Conservation (phyloP, 306 rosid species). For the Astragalus membranaceus region DNA sequence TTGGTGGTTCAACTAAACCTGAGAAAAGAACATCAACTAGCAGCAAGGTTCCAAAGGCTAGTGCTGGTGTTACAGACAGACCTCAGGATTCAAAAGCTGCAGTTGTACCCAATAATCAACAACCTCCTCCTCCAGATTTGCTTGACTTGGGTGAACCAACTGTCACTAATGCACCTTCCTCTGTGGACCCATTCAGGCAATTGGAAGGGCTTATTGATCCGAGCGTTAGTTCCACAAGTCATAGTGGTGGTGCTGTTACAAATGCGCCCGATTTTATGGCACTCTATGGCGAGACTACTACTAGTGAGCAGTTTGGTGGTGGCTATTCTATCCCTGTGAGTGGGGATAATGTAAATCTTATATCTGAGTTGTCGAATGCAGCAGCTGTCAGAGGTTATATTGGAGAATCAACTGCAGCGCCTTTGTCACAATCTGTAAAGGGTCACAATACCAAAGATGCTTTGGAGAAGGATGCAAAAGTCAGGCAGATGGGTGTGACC, state of each 20-base stretch:
- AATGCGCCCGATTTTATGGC: slow-evolving; percentile 47
- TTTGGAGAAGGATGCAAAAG: slow-evolving; percentile 72
- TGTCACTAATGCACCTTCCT: slow-evolving; percentile 27
- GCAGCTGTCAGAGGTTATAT: slow-evolving; percentile 7
- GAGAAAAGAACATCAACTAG: slow-evolving; percentile 51
- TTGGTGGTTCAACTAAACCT: slow-evolving; percentile 59
- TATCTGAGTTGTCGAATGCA: slow-evolving; percentile 35
- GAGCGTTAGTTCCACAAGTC: slow-evolving; percentile 28
- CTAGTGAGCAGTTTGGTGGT: slow-evolving; percentile 32
- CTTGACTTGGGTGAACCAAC: slow-evolving; percentile 64
- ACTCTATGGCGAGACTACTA: slow-evolving; percentile 36
- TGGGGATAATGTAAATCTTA: slow-evolving; percentile 35
- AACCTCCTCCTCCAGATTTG: slow-evolving; percentile 69
- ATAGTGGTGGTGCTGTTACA: slow-evolving; percentile 25
- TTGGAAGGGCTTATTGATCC: slow-evolving; percentile 74
- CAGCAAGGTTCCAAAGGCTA: slow-evolving; percentile 41
- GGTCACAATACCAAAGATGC: slow-evolving; percentile 51
- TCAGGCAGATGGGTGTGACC: slow-evolving; percentile 82
- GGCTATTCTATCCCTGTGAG: slow-evolving; percentile 26
- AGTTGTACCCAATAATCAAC: slow-evolving; percentile 26
- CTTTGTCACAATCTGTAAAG: slow-evolving; percentile 36
- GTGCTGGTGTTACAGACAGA: slow-evolving; percentile 37
- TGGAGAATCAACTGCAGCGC: slow-evolving; percentile 25
- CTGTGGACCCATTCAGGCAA: slow-evolving; percentile 67
- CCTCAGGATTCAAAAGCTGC: slow-evolving; percentile 44